Base-by-base conservation (phyloP, 371 early-diverging fungal species). In the Gilbertella persicaria region DNA sequence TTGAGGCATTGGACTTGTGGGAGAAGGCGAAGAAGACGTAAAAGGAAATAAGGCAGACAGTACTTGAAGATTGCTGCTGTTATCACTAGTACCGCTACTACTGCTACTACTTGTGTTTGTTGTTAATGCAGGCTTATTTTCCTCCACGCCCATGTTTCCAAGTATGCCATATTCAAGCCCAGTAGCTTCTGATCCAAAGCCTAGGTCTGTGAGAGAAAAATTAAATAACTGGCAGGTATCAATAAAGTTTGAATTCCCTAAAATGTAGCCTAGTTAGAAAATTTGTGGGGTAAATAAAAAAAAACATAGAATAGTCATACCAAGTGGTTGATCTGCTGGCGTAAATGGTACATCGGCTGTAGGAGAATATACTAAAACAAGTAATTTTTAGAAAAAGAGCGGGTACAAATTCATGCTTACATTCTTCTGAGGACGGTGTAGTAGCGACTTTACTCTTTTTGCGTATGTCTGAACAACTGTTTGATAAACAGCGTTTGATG, bases 391-490 rank as follows among this genome's bases (percentile, higher is more conserved):
- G 33, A 19, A 44, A 50, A 47, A 50, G 50, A 46, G 57, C 50
- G 45, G 24, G 20, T 3, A 13, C 12, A 24, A n/a, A 49, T 39
- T 26, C 37, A 17, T 36, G 35, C 57, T 66, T 43, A 60, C 49
- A 49, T 33, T 48, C 69, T 42, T 66, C 58, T 26, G 33, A 33
- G 13, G 33, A 13, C 13, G 64, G 14, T 26, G 30, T 25, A 16
- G 5, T 23, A 30, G 26, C 42, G 5, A 26, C 16, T 67, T 93
- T 94, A 9, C 88, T 87, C 65, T 82, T 86, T 64, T 92, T 93
- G 39, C 91, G 80, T 36, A 71, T 61, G 60, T 94, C 94, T 2
- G 77, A 73, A 60, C 95, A 94, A 9, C 89, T 82, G 12, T 60
- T 79, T 10, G 76, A 83, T 26, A 91, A 62, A 33, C 88, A 89